Percentiles rank a stretch among this genome's conserved stretches.
Evolutionary conservation across 2,329 filamentous ascomycete species (phyloP).

Genomic region (Arthrobotrys pseudoclavata): DNA sequence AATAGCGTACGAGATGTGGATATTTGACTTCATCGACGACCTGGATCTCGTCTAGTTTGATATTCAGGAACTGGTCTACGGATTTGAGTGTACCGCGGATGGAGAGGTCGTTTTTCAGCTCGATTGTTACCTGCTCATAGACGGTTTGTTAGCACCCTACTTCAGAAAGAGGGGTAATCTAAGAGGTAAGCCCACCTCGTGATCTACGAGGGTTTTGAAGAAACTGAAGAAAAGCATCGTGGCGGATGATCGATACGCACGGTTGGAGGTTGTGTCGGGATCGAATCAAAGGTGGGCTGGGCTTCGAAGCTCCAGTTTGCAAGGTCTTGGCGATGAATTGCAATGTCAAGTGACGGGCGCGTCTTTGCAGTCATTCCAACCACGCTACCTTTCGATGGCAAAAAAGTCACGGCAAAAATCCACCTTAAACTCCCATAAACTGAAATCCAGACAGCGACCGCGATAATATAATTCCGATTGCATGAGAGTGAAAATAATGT

Average conservation of each 20-base stretch:
- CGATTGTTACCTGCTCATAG: slow-evolving; percentile 83
- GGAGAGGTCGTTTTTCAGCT: slow-evolving; percentile 99
- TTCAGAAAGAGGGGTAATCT: neutral
- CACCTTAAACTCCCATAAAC: neutral
- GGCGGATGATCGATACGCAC: slow-evolving; percentile 17
- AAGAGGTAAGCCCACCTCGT: slow-evolving; percentile 60
- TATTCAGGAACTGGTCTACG: slow-evolving; percentile 98
- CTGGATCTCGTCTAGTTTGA: slow-evolving; percentile 95
- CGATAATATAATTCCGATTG: neutral
- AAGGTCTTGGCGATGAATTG: slow-evolving; percentile 57
- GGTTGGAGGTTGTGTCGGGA: slow-evolving; percentile 9
- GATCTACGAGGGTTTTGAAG: slow-evolving; percentile 97
- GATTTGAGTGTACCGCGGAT: slow-evolving; percentile 96
- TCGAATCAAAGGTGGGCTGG: slow-evolving; percentile 25
- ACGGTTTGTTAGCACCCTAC: neutral
- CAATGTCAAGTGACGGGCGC: slow-evolving; percentile 58
- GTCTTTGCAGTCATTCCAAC: slow-evolving; percentile 29
- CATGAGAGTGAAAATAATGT: slow-evolving; percentile 21
- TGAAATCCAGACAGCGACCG: neutral
- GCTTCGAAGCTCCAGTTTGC: slow-evolving; percentile 36
- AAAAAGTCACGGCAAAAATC: slow-evolving; percentile 13
- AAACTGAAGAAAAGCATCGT: slow-evolving; percentile 73
- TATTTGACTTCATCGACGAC: slow-evolving; percentile 95
- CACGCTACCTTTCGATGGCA: slow-evolving; percentile 14
- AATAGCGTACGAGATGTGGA: slow-evolving; percentile 80